These are phyloP conservation scores for Eimeria sp. DNA, from an alignment of 169 alveolate species.

Conservation along the genomic window DNA sequence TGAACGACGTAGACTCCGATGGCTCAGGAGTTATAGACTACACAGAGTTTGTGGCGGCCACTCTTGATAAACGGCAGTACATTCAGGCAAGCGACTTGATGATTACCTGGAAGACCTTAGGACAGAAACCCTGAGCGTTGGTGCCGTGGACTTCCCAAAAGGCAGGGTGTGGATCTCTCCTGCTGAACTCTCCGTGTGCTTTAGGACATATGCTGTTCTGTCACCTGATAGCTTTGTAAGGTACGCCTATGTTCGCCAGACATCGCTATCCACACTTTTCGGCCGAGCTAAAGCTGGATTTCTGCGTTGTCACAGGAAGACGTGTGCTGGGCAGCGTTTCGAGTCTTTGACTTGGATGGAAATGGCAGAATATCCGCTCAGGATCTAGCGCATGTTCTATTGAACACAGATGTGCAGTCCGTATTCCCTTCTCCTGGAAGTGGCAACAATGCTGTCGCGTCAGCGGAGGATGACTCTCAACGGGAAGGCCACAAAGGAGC, in stretches of 20 bases:
- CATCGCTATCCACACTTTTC: not conserved
- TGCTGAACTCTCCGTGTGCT: conserved; percentile 9
- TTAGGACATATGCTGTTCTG: conserved; percentile 7
- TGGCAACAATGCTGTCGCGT: not conserved
- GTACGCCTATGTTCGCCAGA: not conserved
- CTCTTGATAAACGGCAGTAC: conserved; percentile 90
- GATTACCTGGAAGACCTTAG: not conserved
- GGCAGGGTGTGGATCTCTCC: conserved; percentile 32
- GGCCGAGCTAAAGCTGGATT: not conserved
- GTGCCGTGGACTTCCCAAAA: not conserved
- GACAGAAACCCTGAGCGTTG: not conserved
- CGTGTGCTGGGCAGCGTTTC: conserved; percentile 92
- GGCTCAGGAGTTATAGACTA: conserved; percentile 94
- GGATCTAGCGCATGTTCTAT: conserved; percentile 85
- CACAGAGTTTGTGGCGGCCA: conserved; percentile 97
- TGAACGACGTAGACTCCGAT: conserved; percentile 92
- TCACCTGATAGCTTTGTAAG: conserved; percentile 4
- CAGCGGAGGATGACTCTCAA: not conserved
- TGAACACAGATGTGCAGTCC: conserved; percentile 70
- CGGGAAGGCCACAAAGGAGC: not conserved
- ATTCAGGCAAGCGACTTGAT: conserved; percentile 57
- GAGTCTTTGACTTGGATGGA: conserved; percentile 95
- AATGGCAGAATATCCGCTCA: conserved; percentile 94
- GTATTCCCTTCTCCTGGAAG: conserved; percentile 29
- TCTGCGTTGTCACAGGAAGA: conserved; percentile 74